Evolutionary conservation across 305 asterid genomes (phyloP).

Genomic region (Solanum hybrid): DNA sequence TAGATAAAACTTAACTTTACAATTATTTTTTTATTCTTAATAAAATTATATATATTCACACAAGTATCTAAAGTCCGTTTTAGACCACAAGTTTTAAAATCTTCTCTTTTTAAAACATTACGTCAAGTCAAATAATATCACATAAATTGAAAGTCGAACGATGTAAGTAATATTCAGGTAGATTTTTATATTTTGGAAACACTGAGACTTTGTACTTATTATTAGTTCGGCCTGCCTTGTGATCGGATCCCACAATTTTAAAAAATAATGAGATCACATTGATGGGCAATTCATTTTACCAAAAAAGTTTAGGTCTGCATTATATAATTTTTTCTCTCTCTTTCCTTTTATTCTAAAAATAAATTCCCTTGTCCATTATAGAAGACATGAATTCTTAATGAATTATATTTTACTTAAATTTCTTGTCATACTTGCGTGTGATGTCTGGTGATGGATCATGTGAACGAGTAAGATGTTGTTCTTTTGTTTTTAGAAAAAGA

Average conservation of each 20-base stretch:
- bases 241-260: constrained; percentile 18
- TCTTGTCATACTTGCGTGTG: constrained; percentile 10
- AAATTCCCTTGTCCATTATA: not conserved
- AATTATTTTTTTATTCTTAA: no score
- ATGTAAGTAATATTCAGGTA: not conserved
- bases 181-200: not conserved
- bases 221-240: not conserved
- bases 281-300: constrained; percentile 11
- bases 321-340: not conserved
- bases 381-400: constrained; percentile 2
- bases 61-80: not conserved
- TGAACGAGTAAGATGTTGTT: not conserved
- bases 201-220: not conserved
- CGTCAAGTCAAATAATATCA: no score
- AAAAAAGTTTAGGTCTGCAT: not conserved
- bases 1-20: no score
- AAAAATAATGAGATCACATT: constrained; percentile 11
- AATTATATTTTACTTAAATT: constrained; percentile 1
- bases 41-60: no score
- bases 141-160: no score
- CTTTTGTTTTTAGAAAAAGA: constrained; percentile 6
- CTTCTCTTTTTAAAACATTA: no score
- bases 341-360: not conserved
- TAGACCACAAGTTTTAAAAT: not conserved
- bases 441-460: constrained; percentile 7